Evolutionary conservation across 2,329 filamentous ascomycete species (phyloP).

Genomic region (Phaeosphaeria sp.): DNA sequence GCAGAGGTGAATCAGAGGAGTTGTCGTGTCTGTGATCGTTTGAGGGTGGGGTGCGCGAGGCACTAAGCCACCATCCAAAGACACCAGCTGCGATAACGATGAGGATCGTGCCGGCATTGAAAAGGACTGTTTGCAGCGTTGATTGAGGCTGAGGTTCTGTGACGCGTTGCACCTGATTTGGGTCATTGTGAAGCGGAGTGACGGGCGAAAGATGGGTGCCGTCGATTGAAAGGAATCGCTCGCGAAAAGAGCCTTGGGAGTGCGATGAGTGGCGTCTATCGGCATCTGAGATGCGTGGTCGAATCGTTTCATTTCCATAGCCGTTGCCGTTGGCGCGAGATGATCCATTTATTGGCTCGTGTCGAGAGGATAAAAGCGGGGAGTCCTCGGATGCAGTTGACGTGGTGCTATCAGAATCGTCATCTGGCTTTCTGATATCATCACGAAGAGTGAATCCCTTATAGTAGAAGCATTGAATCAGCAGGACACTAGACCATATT

Average conservation of each 20-base stretch:
- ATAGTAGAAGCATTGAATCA: slow-evolving; percentile 95
- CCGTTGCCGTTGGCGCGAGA: slow-evolving; percentile 23
- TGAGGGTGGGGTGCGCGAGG: slow-evolving; percentile 37
- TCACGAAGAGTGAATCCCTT: slow-evolving; percentile 69
- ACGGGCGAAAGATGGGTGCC: slow-evolving; percentile 77
- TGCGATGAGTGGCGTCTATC: slow-evolving; percentile 39
- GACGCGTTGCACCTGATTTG: slow-evolving; percentile 27
- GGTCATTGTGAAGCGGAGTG: slow-evolving; percentile 70
- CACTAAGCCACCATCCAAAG: slow-evolving; percentile 77
- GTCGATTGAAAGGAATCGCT: slow-evolving; percentile 65
- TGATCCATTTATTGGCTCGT: slow-evolving; percentile 31
- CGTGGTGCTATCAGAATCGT: slow-evolving; percentile 24
- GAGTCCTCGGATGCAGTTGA: slow-evolving; percentile 47
- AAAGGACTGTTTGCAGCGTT: slow-evolving; percentile 64
- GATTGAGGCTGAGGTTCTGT: slow-evolving; percentile 53
- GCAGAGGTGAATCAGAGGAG: slow-evolving; percentile 54
- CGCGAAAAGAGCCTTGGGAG: slow-evolving; percentile 46
- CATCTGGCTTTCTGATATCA: slow-evolving; percentile 30
- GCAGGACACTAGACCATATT: slow-evolving; percentile 78
- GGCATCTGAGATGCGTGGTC: slow-evolving; percentile 45
- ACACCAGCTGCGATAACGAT: slow-evolving; percentile 86
- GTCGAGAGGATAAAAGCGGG: slow-evolving; percentile 39
- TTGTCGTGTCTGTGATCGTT: slow-evolving; percentile 41
- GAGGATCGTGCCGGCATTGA: slow-evolving; percentile 77
- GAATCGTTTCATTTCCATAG: slow-evolving; percentile 29